These are phyloP conservation scores for Globisporangium parvum DNA, from an alignment of 352 stramenopile genomes.

Conservation along the genomic window DNA sequence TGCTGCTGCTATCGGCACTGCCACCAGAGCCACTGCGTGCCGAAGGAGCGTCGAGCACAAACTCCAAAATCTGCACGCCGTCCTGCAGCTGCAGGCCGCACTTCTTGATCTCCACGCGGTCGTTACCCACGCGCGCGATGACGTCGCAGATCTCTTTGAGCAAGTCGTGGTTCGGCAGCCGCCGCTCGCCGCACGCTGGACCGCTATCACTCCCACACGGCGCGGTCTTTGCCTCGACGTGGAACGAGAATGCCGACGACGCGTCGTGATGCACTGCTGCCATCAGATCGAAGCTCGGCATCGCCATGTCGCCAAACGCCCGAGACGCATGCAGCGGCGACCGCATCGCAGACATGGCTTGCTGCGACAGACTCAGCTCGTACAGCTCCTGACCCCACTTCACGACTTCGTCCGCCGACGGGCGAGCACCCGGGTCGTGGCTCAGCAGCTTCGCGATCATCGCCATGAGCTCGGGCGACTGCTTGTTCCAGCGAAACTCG, in stretches of 20 bases:
- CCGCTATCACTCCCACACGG: constrained; percentile 26
- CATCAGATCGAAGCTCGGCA: constrained; percentile 20
- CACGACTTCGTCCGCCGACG: constrained; percentile 60
- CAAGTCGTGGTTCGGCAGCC: constrained; percentile 80
- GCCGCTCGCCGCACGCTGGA: constrained; percentile 34
- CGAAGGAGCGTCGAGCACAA: constrained; percentile 51
- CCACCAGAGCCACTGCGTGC: constrained; percentile 10
- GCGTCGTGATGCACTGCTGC: constrained; percentile 2
- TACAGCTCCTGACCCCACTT: constrained; percentile 76
- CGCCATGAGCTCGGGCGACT: constrained; percentile 59
- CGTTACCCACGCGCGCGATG: constrained; percentile 48
- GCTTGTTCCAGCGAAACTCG: constrained; percentile 40
- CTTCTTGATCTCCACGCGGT: constrained; percentile 76
- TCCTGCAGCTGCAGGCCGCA: constrained; percentile 71
- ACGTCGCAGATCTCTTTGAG: constrained; percentile 82
- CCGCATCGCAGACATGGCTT: constrained; percentile 43
- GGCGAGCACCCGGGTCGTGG: constrained; percentile 41
- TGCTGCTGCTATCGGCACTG: constrained; percentile 9
- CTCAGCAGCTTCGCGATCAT: constrained; percentile 63
- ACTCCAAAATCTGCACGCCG: constrained; percentile 72
- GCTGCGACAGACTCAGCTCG: constrained; percentile 51
- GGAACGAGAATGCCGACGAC: constrained; percentile 45
- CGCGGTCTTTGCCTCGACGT: constrained; percentile 59
- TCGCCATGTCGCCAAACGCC: constrained; percentile 12
- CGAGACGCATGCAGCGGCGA: constrained; percentile 31